A percentile compares a stretch with the other conserved stretches of the same genome.
Evolutionary conservation across 352 stramenopile species (phyloP).

Genomic region (Phytophthora palmivora): DNA sequence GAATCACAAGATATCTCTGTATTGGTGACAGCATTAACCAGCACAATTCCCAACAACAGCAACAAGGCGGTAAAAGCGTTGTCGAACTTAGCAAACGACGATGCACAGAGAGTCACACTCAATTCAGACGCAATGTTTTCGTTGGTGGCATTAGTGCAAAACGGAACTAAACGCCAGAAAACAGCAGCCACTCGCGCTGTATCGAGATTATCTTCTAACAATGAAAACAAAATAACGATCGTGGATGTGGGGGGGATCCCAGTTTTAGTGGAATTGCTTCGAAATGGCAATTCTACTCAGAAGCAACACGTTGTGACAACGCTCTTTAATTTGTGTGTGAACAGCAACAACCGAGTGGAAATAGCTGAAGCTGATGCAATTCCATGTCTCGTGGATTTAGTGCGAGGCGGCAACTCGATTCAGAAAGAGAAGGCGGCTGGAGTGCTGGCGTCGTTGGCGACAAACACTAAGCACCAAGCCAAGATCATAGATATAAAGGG

Average conservation of each 20-base stretch:
- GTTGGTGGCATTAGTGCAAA: constrained; percentile 8
- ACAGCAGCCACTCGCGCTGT: constrained; percentile 12
- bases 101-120: not conserved
- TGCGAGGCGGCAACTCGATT: constrained; percentile 8
- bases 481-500: constrained; percentile 3
- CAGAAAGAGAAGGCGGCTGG: constrained; percentile 23
- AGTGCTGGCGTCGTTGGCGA: constrained; percentile 20
- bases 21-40: not conserved
- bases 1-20: not conserved
- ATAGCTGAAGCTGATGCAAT: constrained; percentile 6
- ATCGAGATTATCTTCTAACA: constrained; percentile 15
- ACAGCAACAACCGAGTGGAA: constrained; percentile 2
- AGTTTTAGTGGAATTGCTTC: constrained; percentile 13
- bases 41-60: not conserved
- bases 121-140: constrained; percentile 1
- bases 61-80: constrained; percentile 6
- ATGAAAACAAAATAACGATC: constrained; percentile 5
- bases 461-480: constrained; percentile 2
- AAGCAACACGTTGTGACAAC: constrained; percentile 10
- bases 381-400: constrained; percentile 12
- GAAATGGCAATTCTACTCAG: constrained; percentile 2
- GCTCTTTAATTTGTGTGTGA: constrained; percentile 18
- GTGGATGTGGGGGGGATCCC: constrained; percentile 4
- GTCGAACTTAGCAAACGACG: not conserved
- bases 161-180: constrained; percentile 15